Conservation (phyloP, 495 filamentous ascomycete species). For the Copromyces sp. region DNA sequence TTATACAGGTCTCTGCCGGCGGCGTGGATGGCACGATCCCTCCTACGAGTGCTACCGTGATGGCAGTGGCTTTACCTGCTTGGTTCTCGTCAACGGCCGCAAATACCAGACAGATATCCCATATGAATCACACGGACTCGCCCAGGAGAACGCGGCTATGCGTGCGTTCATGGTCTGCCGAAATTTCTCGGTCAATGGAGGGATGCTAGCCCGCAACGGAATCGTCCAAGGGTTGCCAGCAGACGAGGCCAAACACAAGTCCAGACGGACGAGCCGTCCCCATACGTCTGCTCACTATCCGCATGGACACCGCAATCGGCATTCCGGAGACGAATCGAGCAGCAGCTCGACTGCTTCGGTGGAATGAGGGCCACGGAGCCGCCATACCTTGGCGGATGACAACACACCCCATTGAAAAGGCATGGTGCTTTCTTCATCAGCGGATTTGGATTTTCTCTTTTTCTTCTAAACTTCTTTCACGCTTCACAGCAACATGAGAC, state of each 20-base stretch:
- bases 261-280: constrained; percentile 34
- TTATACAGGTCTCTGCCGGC: constrained; percentile 81
- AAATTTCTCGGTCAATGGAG: constrained; percentile 97
- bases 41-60: constrained; percentile 73
- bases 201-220: constrained; percentile 74
- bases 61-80: constrained; percentile 71
- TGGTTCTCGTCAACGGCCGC: constrained; percentile 89
- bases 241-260: constrained; percentile 39
- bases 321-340: constrained; percentile 42
- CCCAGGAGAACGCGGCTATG: constrained; percentile 92
- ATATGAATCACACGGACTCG: constrained; percentile 69
- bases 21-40: constrained; percentile 91
- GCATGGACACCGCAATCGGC: constrained; percentile 23
- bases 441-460: constrained; percentile 8
- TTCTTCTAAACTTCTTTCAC: constrained; percentile 37
- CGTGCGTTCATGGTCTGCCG: constrained; percentile 96
- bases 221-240: constrained; percentile 80
- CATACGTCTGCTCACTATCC: constrained; percentile 31
- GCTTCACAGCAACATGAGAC: constrained; percentile 35
- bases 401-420: constrained; percentile 1
- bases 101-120: constrained; percentile 89
- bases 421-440: neutral
- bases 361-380: constrained; percentile 23
- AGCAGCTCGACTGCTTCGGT: constrained; percentile 49
- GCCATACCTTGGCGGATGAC: neutral